These are phyloP conservation scores for Aspergillus latus DNA, from an alignment of 2,329 filamentous ascomycete species.

Conservation along the genomic window DNA sequence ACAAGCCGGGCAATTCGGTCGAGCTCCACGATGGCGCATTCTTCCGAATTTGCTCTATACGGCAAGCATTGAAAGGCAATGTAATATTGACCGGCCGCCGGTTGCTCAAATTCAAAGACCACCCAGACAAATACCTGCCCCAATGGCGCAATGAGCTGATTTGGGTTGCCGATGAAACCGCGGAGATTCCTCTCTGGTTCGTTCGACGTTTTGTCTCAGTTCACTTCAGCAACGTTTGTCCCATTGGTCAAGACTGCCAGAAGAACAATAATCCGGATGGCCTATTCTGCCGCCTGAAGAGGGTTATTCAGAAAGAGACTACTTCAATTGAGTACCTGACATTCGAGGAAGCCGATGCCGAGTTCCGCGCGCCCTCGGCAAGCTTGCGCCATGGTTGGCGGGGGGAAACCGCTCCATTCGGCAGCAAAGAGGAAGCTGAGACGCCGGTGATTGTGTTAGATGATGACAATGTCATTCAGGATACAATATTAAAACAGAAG, in stretches of 20 bases:
- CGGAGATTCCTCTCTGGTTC: slow-evolving; percentile 43
- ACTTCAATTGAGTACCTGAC: slow-evolving; percentile 25
- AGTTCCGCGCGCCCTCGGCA: slow-evolving; percentile 11
- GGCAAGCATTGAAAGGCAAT: slow-evolving; percentile 21
- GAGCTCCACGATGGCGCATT: slow-evolving; percentile 43
- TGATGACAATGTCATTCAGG: slow-evolving; percentile 24
- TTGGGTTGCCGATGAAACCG: slow-evolving; percentile 40
- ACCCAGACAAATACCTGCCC: slow-evolving; percentile 36
- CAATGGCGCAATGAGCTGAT: slow-evolving; percentile 48
- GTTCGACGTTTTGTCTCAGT: slow-evolving; percentile 49
- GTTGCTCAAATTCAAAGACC: slow-evolving; percentile 33
- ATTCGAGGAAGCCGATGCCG: slow-evolving; percentile 31
- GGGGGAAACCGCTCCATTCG: slow-evolving; percentile 32
- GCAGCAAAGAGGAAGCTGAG: slow-evolving; percentile 17
- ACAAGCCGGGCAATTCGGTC: slow-evolving; percentile 33
- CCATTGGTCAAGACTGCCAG: slow-evolving; percentile 29
- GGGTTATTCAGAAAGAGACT: slow-evolving; percentile 11
- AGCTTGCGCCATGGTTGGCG: slow-evolving; percentile 36
- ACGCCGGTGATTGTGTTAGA: slow-evolving; percentile 16
- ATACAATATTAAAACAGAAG: slow-evolving; percentile 22
- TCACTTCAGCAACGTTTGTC: slow-evolving; percentile 55
- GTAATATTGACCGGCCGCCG: slow-evolving; percentile 42
- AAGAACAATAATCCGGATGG: slow-evolving; percentile 25
- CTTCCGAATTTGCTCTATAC: slow-evolving; percentile 42
- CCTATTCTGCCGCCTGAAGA: slow-evolving; percentile 36